Evolutionary conservation across 805 yeast species (phyloP).

Genomic region (Myxozyma melibiosi): DNA sequence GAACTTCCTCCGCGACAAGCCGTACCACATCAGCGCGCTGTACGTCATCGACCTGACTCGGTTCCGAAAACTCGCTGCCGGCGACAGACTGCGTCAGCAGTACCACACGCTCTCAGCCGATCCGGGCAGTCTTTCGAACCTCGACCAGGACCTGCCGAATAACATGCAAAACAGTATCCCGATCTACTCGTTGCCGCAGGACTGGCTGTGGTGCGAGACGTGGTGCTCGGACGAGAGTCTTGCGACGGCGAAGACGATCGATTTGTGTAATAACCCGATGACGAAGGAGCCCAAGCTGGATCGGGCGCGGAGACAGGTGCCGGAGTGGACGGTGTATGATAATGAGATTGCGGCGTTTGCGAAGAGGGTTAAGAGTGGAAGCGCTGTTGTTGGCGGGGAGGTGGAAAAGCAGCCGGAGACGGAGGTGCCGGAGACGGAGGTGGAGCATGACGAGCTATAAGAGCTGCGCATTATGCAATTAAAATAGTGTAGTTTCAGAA

Average conservation of each 20-base stretch:
- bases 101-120: constrained; percentile 82
- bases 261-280: constrained; percentile 79
- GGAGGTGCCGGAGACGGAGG: neutral
- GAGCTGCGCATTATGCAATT: neutral
- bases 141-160: constrained; percentile 94
- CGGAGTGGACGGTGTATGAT: constrained; percentile 76
- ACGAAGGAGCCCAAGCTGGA: constrained; percentile 79
- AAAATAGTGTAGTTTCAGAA: too few species aligned
- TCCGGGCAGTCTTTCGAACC: constrained; percentile 73
- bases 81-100: constrained; percentile 78
- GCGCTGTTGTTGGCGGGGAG: constrained; percentile 21
- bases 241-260: constrained; percentile 71
- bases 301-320: constrained; percentile 71
- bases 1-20: constrained; percentile 57
- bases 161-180: constrained; percentile 69
- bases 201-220: constrained; percentile 93
- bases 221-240: constrained; percentile 77
- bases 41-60: constrained; percentile 74
- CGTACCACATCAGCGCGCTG: constrained; percentile 79
- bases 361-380: constrained; percentile 23
- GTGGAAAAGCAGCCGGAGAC: neutral
- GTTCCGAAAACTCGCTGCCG: constrained; percentile 69
- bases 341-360: constrained; percentile 49
- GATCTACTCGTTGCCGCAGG: constrained; percentile 73
- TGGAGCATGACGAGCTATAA: constrained; percentile 14